Evolutionary conservation across 345 rosid species (phyloP).

Genomic region (Brassica carinata): DNA sequence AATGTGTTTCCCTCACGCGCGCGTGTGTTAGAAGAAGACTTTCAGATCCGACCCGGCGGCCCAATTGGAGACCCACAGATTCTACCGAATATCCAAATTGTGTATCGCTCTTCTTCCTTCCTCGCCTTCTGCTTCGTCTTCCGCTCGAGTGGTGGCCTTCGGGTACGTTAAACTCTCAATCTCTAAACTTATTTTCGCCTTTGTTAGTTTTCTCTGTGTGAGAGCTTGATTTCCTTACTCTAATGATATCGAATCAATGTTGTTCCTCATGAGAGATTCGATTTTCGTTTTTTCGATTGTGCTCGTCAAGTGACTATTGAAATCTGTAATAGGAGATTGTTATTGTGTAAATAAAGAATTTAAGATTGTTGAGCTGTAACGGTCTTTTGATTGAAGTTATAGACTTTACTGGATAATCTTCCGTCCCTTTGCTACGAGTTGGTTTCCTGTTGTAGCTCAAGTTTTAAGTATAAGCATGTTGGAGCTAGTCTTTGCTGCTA

Average conservation of each 20-base stretch:
- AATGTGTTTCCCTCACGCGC: neutral
- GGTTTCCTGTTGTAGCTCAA: conserved; percentile 9
- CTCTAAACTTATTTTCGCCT: no score
- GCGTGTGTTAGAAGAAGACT: neutral
- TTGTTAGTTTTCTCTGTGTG: neutral
- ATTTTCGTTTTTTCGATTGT: neutral
- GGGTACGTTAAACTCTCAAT: conserved; percentile 27
- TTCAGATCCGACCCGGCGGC: conserved; percentile 23
- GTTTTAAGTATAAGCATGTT: neutral
- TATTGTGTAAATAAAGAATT: no score
- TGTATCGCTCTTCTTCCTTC: conserved; percentile 9
- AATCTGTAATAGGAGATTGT: no score
- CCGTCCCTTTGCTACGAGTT: neutral
- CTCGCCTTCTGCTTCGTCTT: conserved; percentile 8
- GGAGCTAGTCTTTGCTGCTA: neutral
- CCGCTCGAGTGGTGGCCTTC: conserved; percentile 22
- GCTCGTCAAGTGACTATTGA: neutral
- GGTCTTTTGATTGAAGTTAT: neutral
- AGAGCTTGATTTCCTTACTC: no score
- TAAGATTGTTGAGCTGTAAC: neutral
- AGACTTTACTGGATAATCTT: neutral
- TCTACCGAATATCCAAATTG: conserved; percentile 9
- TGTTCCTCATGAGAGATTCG: neutral
- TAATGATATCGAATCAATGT: conserved; percentile 21
- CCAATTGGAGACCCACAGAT: conserved; percentile 27